A percentile compares a stretch with the other conserved stretches of the same genome.
phyloP scores from a whole-genome alignment of 1,139 yeast species.

The Saccharomyces hybrid region DNA sequence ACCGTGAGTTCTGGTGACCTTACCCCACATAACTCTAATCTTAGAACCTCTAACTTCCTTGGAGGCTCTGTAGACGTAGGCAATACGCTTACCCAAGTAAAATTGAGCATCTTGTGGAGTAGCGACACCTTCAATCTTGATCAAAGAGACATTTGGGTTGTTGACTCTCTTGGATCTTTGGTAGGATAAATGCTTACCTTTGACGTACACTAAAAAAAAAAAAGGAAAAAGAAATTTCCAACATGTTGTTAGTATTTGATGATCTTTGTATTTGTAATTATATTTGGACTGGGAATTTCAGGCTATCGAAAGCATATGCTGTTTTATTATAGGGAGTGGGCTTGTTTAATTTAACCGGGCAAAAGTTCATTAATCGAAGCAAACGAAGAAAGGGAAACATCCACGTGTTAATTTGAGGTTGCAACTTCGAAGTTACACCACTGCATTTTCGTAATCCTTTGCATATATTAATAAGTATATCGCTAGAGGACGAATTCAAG shows the following conservation, averaged over 20 bases:
- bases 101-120: constrained; percentile 91
- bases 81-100: constrained; percentile 99
- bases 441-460: too few species aligned
- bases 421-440: too few species aligned
- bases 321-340: not conserved
- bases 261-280: not conserved
- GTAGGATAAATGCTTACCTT: constrained; percentile 99
- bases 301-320: not conserved
- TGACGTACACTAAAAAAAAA: constrained; percentile 77
- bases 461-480: too few species aligned
- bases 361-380: too few species aligned
- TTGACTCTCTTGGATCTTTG: constrained; percentile 98
- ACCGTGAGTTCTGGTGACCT: constrained; percentile 97
- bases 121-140: constrained; percentile 94
- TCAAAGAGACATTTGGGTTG: constrained; percentile 96
- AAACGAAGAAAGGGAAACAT: too few species aligned
- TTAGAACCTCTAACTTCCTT: constrained; percentile 98
- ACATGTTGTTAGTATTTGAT: not conserved
- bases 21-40: constrained; percentile 99
- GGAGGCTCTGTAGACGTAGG: constrained; percentile 98
- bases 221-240: constrained; percentile 1
- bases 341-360: too few species aligned
- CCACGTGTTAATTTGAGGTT: too few species aligned
- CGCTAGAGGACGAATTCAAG: too few species aligned
- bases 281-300: not conserved